Base-by-base conservation (phyloP, 305 asterid species). In the Lippia alba region DNA sequence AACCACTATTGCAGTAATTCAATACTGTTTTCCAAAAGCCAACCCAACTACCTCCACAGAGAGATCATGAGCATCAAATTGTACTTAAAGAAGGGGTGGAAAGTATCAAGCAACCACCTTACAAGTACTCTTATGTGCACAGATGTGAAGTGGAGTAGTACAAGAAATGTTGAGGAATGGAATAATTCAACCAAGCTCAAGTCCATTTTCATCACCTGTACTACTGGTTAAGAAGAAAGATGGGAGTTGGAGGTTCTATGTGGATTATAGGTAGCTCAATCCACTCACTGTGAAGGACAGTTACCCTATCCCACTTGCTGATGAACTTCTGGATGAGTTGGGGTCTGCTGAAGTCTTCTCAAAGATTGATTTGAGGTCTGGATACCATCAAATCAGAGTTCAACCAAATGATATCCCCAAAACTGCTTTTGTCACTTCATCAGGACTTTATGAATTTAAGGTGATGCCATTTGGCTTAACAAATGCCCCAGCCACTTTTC, bases 81-180 rank as follows among this genome's bases (percentile, higher is more conserved):
- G 20, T 6, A 0, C 20, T 63, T 0, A 41, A 61, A 4, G 32
- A 17, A 1, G 36, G 49, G 0, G 8, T 14, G 4, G 3, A 0
- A 0, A 56, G 56, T 12, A 12, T 8, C 4, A 2, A 45, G 1
- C 55, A 41, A 8, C 6, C 12, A 0, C 68, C 68, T 0, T 63
- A 63, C 12, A 19, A 41, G 12, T 63, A 63, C 4, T 19, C 68
- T 0, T 54, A 44, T 8, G 14, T 54, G 0, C 16, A n/a, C 1
- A 54, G 54, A 10, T 4, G 17, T 15, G 72, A 67, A 34, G 54
- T 67, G 10, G 72, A 67, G 14, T 34, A 0, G 61, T 54, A 0
- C 5, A 0, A 2, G 51, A 61, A 1, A 61, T 61, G 53, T 30
- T 61, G 0, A 6, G 15, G 0, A 12, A 39, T 9, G 64, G 64